Evolutionary conservation across 73 alveolate genomes (phyloP).

Genomic region (Uronychia setigera): DNA sequence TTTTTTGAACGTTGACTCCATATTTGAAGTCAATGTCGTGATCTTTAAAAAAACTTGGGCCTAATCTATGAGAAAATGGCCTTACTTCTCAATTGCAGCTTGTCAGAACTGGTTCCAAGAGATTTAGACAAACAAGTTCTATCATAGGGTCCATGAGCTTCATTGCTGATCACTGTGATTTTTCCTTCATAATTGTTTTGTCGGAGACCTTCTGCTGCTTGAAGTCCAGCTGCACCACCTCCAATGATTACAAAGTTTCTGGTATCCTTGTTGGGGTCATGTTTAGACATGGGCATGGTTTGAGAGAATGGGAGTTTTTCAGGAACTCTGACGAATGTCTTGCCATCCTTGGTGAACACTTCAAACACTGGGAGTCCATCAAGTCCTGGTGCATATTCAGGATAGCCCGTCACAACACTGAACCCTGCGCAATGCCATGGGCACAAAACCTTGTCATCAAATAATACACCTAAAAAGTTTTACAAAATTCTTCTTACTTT

Average conservation of each 20-base stretch:
- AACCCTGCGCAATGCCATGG: constrained; percentile 95
- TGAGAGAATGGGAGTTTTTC: constrained; percentile 34
- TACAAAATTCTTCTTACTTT: background rate
- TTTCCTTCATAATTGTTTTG: constrained; percentile 84
- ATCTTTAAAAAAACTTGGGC: constrained; percentile 44
- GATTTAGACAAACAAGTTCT: constrained; percentile 76
- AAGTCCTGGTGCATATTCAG: constrained; percentile 87
- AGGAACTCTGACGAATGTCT: constrained; percentile 74
- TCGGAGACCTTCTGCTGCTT: constrained; percentile 95
- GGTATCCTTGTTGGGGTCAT: constrained; percentile 74
- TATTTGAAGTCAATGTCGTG: constrained; percentile 71
- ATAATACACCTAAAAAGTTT: constrained; percentile 67
- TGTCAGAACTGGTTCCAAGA: constrained; percentile 44
- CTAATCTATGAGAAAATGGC: constrained; percentile 33
- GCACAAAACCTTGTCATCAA: constrained; percentile 83
- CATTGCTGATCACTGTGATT: constrained; percentile 80
- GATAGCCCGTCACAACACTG: constrained; percentile 79
- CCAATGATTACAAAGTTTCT: constrained; percentile 85
- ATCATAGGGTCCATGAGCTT: constrained; percentile 83
- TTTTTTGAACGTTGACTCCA: constrained; percentile 49
- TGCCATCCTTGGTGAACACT: constrained; percentile 74
- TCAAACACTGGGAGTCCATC: constrained; percentile 84
- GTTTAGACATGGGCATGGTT: constrained; percentile 68
- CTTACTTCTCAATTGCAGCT: constrained; percentile 2
- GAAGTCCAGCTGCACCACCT: constrained; percentile 93